A percentile compares a stretch with the other conserved stretches of the same genome.
phyloP scores from a whole-genome alignment of 2,329 filamentous ascomycete species.

The Periglandula ipomoeae region DNA sequence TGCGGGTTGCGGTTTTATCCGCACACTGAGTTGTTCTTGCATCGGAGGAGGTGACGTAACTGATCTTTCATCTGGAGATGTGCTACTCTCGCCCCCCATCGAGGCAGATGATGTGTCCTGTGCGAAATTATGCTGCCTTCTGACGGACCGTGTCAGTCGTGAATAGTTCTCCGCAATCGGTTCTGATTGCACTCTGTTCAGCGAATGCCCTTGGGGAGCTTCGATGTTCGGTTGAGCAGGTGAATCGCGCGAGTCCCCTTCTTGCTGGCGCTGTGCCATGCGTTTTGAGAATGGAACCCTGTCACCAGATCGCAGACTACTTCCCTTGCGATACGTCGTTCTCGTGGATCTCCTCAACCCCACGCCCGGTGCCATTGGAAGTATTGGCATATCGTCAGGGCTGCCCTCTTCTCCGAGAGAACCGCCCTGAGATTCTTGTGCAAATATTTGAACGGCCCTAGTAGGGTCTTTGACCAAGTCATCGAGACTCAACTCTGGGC shows the following conservation, averaged over 20 bases:
- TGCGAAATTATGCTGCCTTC: slow-evolving; percentile 37
- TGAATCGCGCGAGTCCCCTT: slow-evolving; percentile 37
- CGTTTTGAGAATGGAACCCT: slow-evolving; percentile 68
- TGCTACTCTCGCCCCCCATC: slow-evolving; percentile 33
- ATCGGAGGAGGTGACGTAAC: slow-evolving; percentile 14
- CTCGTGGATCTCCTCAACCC: slow-evolving; percentile 82
- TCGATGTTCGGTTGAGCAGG: slow-evolving; percentile 29
- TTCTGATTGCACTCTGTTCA: slow-evolving; percentile 62
- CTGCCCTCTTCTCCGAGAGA: slow-evolving; percentile 31
- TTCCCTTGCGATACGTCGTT: slow-evolving; percentile 79
- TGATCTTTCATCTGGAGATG: slow-evolving; percentile 23
- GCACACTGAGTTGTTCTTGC: slow-evolving; percentile 24
- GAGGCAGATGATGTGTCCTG: slow-evolving; percentile 34
- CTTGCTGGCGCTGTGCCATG: slow-evolving; percentile 50
- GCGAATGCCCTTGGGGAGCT: slow-evolving; percentile 38
- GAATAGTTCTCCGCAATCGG: slow-evolving; percentile 56
- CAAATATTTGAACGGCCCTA: slow-evolving; percentile 59
- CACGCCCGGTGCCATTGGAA: slow-evolving; percentile 68
- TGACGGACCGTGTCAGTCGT: slow-evolving; percentile 39
- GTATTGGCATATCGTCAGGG: slow-evolving; percentile 72
- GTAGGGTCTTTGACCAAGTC: slow-evolving; percentile 74
- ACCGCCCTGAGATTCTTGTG: slow-evolving; percentile 43
- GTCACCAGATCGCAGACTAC: slow-evolving; percentile 74
- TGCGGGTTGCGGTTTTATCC: slow-evolving; percentile 24
- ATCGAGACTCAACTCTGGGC: slow-evolving; percentile 63